A percentile compares a stretch with the other conserved stretches of the same genome.
Conservation (phyloP, 1,284 basidiomycete species). For the Tilletiopsis washingtonensis region DNA sequence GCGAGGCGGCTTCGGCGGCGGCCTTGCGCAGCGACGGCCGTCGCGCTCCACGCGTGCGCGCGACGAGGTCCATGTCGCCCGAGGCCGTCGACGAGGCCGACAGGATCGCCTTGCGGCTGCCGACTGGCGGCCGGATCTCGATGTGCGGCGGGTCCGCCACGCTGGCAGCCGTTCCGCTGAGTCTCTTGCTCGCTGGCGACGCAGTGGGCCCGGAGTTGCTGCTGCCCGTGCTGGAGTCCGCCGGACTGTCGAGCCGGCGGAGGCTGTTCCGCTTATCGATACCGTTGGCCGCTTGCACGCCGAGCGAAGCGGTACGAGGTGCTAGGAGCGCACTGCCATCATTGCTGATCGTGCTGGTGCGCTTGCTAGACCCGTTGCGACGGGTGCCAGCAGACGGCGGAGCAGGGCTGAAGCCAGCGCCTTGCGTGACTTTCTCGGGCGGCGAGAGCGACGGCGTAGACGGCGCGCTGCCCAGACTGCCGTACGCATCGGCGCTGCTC, state of each 20-base stretch:
- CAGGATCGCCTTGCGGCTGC: slow-evolving; percentile 1
- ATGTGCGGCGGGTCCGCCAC: not conserved
- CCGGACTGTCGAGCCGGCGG: not conserved
- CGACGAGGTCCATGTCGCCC: not conserved
- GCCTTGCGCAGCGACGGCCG: not conserved
- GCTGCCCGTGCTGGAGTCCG: not conserved
- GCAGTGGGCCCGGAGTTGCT: not conserved
- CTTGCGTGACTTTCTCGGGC: too few species aligned
- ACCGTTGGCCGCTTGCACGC: too few species aligned
- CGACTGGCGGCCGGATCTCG: not conserved
- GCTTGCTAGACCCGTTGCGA: too few species aligned
- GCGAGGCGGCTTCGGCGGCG: not conserved
- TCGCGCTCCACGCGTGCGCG: not conserved
- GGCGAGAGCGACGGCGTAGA: too few species aligned
- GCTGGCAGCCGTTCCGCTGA: not conserved
- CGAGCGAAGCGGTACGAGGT: too few species aligned
- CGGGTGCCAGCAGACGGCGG: too few species aligned
- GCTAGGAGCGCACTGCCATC: too few species aligned
- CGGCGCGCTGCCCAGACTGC: too few species aligned
- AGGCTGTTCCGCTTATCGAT: too few species aligned
- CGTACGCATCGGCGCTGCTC: slow-evolving; percentile 8
- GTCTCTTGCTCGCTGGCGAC: not conserved
- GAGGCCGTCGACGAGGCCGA: not conserved
- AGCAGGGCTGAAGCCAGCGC: too few species aligned
- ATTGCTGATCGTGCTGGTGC: too few species aligned